Conservation (phyloP, 257 asterid species). For the Cruciata laevipes region DNA sequence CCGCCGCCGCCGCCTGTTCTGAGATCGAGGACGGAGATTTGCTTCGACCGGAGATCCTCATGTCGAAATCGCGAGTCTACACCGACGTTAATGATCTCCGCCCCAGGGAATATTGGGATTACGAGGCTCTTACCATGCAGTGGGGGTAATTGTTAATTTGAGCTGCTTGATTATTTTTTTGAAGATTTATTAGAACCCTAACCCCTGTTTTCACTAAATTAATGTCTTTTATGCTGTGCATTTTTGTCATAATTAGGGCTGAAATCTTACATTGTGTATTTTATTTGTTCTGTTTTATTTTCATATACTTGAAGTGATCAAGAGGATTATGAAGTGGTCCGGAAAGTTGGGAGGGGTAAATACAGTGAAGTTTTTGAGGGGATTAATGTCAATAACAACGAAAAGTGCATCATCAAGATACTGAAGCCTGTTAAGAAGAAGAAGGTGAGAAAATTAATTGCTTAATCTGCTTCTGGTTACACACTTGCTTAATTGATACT, state of each 20-base stretch:
- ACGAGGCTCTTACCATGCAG: conserved; percentile 62
- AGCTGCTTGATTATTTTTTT: neutral
- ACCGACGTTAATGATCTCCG: conserved; percentile 71
- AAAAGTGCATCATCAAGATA: conserved; percentile 78
- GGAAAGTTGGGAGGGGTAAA: conserved; percentile 95
- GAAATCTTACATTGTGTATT: neutral
- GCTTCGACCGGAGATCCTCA: conserved; percentile 7
- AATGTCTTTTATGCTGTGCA: neutral
- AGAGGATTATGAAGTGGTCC: conserved; percentile 89
- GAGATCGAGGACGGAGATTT: conserved; percentile 15
- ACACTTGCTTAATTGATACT: neutral
- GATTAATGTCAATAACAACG: conserved; percentile 71
- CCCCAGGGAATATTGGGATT: conserved; percentile 82
- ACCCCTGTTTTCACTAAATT: neutral
- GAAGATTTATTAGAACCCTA: neutral
- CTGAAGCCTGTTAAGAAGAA: conserved; percentile 96
- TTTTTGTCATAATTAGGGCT: neutral
- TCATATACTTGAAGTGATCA: conserved; percentile 52
- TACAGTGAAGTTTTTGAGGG: conserved; percentile 98
- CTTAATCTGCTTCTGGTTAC: neutral
- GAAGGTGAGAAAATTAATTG: conserved; percentile 63
- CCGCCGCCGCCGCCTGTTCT: neutral
- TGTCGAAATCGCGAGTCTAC: conserved; percentile 80
- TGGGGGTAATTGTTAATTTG: conserved; percentile 47
- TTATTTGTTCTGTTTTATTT: neutral